phyloP scores from a whole-genome alignment of 2,329 filamentous ascomycete species.

The Lanzia echinophila region DNA sequence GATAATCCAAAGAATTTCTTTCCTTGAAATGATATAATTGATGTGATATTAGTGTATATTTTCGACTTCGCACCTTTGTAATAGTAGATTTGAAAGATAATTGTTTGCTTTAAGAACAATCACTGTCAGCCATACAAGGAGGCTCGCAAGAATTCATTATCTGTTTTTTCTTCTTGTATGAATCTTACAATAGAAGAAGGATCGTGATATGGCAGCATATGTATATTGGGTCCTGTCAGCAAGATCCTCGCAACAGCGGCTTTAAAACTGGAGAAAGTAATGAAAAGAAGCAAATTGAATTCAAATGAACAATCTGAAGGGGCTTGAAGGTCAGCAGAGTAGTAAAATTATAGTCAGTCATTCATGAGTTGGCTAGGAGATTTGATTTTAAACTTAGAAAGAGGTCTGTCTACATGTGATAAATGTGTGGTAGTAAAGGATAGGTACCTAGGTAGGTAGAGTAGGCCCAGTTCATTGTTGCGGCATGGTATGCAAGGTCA shows the following conservation, averaged over 20 bases:
- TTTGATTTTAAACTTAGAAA: neutral
- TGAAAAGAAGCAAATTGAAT: neutral
- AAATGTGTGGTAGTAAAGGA: too few species aligned
- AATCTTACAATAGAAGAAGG: slow-evolving; percentile 9
- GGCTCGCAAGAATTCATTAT: too few species aligned
- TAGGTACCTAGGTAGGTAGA: neutral
- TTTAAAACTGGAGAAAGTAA: neutral
- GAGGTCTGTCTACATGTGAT: too few species aligned
- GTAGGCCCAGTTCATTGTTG: neutral
- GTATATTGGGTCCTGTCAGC: slow-evolving; percentile 13
- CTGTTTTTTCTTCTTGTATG: neutral
- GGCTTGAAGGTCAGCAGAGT: slow-evolving; percentile 9
- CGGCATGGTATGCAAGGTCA: too few species aligned
- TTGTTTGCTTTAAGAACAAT: neutral
- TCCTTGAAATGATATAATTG: neutral
- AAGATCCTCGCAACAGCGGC: neutral
- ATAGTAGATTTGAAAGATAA: neutral
- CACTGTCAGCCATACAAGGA: neutral
- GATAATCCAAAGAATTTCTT: neutral
- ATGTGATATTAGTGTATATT: neutral
- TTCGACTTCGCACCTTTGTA: neutral
- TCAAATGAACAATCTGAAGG: neutral
- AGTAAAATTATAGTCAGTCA: neutral
- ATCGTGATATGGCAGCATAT: slow-evolving; percentile 1
- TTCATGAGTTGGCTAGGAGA: slow-evolving; percentile 3